These are phyloP conservation scores for Pleomassaria siparia DNA, from an alignment of 2,329 filamentous ascomycete species.

Conservation along the genomic window DNA sequence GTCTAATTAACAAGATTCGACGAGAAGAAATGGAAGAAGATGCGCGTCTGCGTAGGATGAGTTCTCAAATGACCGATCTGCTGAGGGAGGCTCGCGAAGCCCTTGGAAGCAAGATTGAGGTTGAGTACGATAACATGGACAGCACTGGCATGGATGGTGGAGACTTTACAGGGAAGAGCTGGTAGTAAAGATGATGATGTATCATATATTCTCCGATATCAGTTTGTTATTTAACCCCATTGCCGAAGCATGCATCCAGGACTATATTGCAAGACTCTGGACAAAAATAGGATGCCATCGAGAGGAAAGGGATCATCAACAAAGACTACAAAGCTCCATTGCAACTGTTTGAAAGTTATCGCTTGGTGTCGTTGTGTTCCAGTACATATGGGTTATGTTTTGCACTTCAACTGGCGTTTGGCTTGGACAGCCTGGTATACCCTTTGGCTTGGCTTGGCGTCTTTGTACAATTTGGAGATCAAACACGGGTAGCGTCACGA, in stretches of 20 bases:
- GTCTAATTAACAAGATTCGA: slow-evolving; percentile 69
- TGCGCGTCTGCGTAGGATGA: slow-evolving; percentile 75
- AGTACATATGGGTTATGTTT: background rate
- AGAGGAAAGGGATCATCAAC: no score
- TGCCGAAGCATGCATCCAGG: background rate
- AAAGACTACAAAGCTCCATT: no score
- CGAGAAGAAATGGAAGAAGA: slow-evolving; percentile 78
- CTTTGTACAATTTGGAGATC: slow-evolving; percentile 3
- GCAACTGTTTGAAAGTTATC: no score
- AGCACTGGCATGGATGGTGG: slow-evolving; percentile 34
- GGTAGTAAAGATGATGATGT: background rate
- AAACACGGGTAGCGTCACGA: slow-evolving; percentile 5
- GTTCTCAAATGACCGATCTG: slow-evolving; percentile 78
- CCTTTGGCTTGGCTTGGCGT: slow-evolving; percentile 6
- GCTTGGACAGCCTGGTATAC: slow-evolving; percentile 10
- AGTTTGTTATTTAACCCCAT: background rate
- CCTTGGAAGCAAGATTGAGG: slow-evolving; percentile 57
- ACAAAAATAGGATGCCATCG: no score
- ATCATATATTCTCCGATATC: background rate
- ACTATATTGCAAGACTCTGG: background rate
- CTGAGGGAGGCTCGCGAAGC: slow-evolving; percentile 87
- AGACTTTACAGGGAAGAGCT: no score
- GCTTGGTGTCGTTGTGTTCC: background rate
- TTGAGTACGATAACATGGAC: slow-evolving; percentile 33
- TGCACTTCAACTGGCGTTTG: slow-evolving; percentile 5